phyloP scores from a whole-genome alignment of 1,284 basidiomycete genomes.

The Trametes pubescens region DNA sequence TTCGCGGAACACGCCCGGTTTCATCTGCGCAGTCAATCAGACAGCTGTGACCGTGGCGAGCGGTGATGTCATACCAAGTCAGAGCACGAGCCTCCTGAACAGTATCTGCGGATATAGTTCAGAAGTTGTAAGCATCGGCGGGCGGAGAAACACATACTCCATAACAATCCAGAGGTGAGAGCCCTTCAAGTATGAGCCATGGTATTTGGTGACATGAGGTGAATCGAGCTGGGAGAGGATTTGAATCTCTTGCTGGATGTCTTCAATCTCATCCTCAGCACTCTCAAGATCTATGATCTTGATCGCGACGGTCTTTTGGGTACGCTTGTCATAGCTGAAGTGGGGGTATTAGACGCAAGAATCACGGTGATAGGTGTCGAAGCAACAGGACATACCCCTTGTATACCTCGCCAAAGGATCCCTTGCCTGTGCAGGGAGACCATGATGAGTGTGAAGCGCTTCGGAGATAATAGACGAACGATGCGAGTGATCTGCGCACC shows the following conservation, averaged over 20 bases:
- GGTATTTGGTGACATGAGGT: conserved; percentile 95
- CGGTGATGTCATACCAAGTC: conserved; percentile 66
- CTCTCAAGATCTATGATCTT: conserved; percentile 99
- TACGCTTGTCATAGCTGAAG: conserved; percentile 88
- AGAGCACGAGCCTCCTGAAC: conserved; percentile 86
- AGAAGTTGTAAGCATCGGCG: not conserved
- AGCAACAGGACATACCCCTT: conserved; percentile 73
- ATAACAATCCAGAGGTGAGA: conserved; percentile 99
- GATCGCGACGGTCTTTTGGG: conserved; percentile 93
- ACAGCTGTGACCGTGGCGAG: conserved; percentile 29
- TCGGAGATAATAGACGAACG: conserved; percentile 8
- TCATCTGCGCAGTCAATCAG: conserved; percentile 74
- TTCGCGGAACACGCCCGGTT: conserved; percentile 96
- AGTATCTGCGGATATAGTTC: conserved; percentile 62
- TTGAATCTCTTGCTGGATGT: conserved; percentile 99
- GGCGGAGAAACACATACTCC: conserved; percentile 72
- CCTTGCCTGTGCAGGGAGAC: conserved; percentile 74
- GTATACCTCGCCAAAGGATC: conserved; percentile 97
- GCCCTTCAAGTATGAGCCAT: conserved; percentile 95
- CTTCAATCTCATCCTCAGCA: conserved; percentile 99
- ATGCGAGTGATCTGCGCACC: conserved; percentile 59
- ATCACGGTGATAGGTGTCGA: conserved; percentile 14
- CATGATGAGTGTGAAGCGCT: not conserved
- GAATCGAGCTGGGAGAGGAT: conserved; percentile 98
- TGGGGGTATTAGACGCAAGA: conserved; percentile 11